Percentiles rank a stretch among this genome's conserved stretches.
Evolutionary conservation across 2,329 filamentous ascomycete species (phyloP).

Genomic region (Exophiala viscosa): DNA sequence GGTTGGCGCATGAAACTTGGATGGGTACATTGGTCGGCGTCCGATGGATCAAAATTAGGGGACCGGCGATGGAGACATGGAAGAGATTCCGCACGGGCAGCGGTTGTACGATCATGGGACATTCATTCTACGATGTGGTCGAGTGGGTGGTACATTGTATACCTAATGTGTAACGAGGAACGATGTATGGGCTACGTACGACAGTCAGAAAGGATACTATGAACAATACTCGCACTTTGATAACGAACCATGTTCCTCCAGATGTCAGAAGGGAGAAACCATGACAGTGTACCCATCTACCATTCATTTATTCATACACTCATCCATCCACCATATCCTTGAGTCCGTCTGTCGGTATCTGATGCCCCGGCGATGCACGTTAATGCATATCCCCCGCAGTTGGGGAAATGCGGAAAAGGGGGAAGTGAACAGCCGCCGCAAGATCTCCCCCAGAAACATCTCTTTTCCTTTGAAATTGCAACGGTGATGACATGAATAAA

Average conservation of each 20-base stretch:
- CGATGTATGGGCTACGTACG: not conserved
- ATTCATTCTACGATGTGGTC: slow-evolving; percentile 1
- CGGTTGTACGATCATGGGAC: not conserved
- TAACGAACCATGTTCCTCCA: too few species aligned
- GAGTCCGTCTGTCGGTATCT: not conserved
- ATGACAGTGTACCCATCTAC: too few species aligned
- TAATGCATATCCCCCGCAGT: too few species aligned
- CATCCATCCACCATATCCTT: too few species aligned
- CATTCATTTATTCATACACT: too few species aligned
- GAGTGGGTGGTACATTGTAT: slow-evolving; percentile 2
- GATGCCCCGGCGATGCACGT: not conserved
- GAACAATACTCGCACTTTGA: not conserved
- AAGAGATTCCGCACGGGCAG: not conserved
- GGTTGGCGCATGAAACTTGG: slow-evolving; percentile 10
- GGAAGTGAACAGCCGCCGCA: too few species aligned
- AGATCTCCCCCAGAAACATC: too few species aligned
- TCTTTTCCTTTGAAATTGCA: not conserved
- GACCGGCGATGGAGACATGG: not conserved
- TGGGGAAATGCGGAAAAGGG: too few species aligned
- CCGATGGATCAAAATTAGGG: too few species aligned
- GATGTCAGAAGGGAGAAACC: too few species aligned
- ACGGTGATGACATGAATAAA: not conserved
- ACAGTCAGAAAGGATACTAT: not conserved
- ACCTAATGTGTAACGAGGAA: slow-evolving; percentile 2
- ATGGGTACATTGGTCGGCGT: too few species aligned